These are phyloP conservation scores for Hypericum perforatum DNA, from an alignment of 345 rosid species.

Conservation along the genomic window DNA sequence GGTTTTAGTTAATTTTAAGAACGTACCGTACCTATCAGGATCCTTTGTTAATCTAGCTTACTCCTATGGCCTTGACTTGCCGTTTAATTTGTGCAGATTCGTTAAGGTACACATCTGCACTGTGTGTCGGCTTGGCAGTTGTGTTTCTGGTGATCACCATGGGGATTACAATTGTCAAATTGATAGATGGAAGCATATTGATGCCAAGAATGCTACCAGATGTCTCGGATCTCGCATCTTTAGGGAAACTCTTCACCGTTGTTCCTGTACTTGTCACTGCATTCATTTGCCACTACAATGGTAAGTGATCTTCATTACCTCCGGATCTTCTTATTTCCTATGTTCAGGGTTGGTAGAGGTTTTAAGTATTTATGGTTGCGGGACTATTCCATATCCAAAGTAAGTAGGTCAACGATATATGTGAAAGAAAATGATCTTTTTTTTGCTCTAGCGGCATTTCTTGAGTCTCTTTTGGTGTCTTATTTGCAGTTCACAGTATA, in stretches of 20 bases:
- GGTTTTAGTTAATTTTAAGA: too few species aligned
- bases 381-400: too few species aligned
- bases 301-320: slow-evolving; percentile 23
- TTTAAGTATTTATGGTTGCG: too few species aligned
- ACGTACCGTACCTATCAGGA: too few species aligned
- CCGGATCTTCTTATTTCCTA: not conserved
- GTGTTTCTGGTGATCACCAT: slow-evolving; percentile 66
- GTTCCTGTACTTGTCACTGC: slow-evolving; percentile 92
- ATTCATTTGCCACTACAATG: slow-evolving; percentile 77
- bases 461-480: slow-evolving; percentile 1
- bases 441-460: too few species aligned
- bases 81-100: slow-evolving; percentile 55
- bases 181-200: slow-evolving; percentile 44
- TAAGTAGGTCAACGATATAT: too few species aligned
- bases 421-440: too few species aligned
- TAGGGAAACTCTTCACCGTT: slow-evolving; percentile 75
- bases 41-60: not conserved
- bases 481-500: slow-evolving; percentile 68
- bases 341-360: too few species aligned
- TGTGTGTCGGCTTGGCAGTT: slow-evolving; percentile 74
- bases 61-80: slow-evolving; percentile 12
- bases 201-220: slow-evolving; percentile 80
- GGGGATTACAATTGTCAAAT: slow-evolving; percentile 57
- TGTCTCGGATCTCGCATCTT: slow-evolving; percentile 55
- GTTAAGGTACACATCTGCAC: slow-evolving; percentile 75